Base-by-base conservation (phyloP, 108 stramenopile species). In the Chaetoceros tenuissimus region DNA sequence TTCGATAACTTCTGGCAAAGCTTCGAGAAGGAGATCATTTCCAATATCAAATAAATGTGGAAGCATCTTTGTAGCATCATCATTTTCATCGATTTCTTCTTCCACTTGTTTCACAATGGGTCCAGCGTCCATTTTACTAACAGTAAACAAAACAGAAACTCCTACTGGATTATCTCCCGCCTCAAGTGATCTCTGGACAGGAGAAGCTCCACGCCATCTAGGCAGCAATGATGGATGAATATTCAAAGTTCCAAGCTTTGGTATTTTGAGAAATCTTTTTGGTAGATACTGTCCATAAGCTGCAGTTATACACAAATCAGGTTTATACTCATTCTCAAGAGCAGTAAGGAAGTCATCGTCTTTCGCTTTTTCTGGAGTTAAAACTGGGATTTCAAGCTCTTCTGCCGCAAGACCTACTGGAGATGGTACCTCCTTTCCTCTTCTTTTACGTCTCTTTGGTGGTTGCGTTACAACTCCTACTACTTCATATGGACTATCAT, bases 301-400 rank as follows among this genome's bases (percentile, higher is more conserved):
- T 3, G 97, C 97, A 0, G 97, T 98, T 48, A 98, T 85, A 68
- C 94, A 98, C 46, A 98, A 74, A 68, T 98, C 97, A n/a, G 94
- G 93, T 29, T 69, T 60, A 2, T 95, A 58, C 20, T 64, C 53
- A 13, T 74, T 28, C 58, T 84, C 74, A 31, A 87, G 51, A 25
- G 76, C 71, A 23, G 51, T 49, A 18, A 98, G 61, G 67, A 98
- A 98, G 24, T 80, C 82, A 0, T 60, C 46, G 65, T 96, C 90
- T 28, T 85, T 84, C 46, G 94, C 92, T 44, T 80, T 96, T 59
- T 90, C 92, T 13, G 97, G 97, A 30, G 73, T 84, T 17, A 94
- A 63, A 17, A 92, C 70, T 7, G 79, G 75, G 28, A 98, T 45
- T 26, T 75, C 80, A 2, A 85, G 60, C 46, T 72, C 67, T 57